Base-by-base conservation (phyloP, 441 rosid genomes). In the Macaranga tanarius region DNA sequence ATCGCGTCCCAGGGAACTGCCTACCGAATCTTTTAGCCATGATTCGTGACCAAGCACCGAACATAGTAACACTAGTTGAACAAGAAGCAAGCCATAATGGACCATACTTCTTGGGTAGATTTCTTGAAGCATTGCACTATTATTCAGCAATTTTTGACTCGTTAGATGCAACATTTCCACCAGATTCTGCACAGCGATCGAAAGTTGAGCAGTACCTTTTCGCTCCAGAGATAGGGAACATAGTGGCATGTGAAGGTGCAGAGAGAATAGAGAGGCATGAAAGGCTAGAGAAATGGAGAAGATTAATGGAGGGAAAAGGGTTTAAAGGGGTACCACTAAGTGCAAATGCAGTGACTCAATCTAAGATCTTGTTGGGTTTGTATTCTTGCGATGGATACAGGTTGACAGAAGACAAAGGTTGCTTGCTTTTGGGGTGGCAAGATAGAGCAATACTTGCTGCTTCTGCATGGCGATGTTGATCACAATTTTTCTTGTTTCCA, bases 41-140 rank as follows among this genome's bases (percentile, higher is more conserved):
- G 84, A 86, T 89, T 44, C 74, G 89, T 11, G 86, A 86, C 69
- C 91, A 89, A 77, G 88, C 93, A 2, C 91, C 91, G 5, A 89
- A 82, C 65, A 86, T 87, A 0, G 86, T 86, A 4, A 86, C 87
- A 42, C n/a, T 89, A 25, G 86, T 86, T 7, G 90, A 89, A 66
- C 76, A 86, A 79, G 93, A 89, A 79, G 90, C 93, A 0, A 87
- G 89, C 84, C 93, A 87, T 62, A 87, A 87, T 7, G 88, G 88
- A 16, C 87, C 86, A 2, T 81, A 86, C 76, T 89, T 89, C 74
- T 64, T 89, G 28, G 81, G 93, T 7, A 74, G 91, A 65, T 87
- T 89, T 73, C 90, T 89, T 0, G 93, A 89, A 80, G 91, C 88
- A 10, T 71, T 86, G 76, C 91, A 89, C 67, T 87, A 86, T 55